These are phyloP conservation scores for Echria macrotheca DNA, from an alignment of 495 filamentous ascomycete species.

Conservation along the genomic window DNA sequence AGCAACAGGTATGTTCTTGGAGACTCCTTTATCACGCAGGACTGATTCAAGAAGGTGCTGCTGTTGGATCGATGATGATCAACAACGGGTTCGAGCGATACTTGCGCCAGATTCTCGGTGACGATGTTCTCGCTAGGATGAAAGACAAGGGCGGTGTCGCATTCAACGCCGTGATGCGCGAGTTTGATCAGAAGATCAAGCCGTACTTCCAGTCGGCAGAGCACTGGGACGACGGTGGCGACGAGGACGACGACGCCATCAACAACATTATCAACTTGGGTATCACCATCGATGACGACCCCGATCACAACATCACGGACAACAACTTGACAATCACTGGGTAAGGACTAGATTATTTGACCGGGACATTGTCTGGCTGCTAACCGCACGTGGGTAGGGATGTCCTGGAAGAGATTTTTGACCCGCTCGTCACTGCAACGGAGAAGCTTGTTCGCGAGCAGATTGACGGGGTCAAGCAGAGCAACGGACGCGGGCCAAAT, in stretches of 20 bases:
- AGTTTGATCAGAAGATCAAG: constrained; percentile 29
- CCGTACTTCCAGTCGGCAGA: constrained; percentile 19
- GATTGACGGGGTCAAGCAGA: not conserved
- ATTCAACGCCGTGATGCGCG: too few species aligned
- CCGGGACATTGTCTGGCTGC: too few species aligned
- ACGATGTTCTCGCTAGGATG: constrained; percentile 15
- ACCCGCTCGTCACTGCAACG: constrained; percentile 33
- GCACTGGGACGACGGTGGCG: constrained; percentile 19
- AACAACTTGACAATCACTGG: constrained; percentile 24
- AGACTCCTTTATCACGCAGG: not conserved
- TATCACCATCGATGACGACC: constrained; percentile 24
- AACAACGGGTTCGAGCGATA: constrained; percentile 26
- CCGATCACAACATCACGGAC: constrained; percentile 9
- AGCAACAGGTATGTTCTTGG: not conserved
- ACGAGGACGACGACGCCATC: too few species aligned
- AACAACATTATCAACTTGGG: constrained; percentile 30
- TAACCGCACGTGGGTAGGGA: too few species aligned
- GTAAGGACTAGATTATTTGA: not conserved
- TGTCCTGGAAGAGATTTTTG: constrained; percentile 34
- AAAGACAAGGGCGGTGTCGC: constrained; percentile 16
- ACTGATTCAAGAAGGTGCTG: constrained; percentile 13
- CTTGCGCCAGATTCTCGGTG: constrained; percentile 24
- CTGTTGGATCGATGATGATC: constrained; percentile 25
- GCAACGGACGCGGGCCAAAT: not conserved
- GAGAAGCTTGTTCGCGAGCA: constrained; percentile 26